phyloP scores from a whole-genome alignment of 2,329 filamentous ascomycete species.

The Aquanectria penicillioides region DNA sequence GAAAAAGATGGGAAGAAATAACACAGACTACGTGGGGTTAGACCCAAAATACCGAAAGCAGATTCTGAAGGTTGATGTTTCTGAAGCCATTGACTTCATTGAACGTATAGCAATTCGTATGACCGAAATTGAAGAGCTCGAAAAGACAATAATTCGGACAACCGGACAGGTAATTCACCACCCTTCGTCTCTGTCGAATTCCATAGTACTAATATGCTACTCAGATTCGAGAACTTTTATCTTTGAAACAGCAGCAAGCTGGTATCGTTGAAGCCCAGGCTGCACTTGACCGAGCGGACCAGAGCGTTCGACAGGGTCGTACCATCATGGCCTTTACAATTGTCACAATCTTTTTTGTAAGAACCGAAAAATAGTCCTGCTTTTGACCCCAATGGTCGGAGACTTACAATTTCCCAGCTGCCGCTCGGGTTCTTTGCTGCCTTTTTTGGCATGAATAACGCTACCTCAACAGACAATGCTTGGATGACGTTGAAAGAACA shows the following conservation, averaged over 20 bases:
- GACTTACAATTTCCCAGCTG: neutral
- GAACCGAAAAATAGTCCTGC: neutral
- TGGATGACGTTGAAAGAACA: conserved; percentile 3
- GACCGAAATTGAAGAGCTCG: neutral
- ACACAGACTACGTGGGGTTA: too few species aligned
- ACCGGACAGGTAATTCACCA: neutral
- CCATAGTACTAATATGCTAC: neutral
- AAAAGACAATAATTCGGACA: neutral
- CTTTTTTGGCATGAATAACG: neutral
- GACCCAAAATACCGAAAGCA: neutral
- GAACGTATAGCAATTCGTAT: neutral
- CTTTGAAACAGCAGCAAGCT: neutral
- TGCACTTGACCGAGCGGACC: neutral
- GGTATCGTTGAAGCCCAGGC: neutral
- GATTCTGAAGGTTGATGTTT: neutral
- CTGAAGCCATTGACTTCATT: neutral
- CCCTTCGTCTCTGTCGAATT: neutral
- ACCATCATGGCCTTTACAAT: conserved; percentile 5
- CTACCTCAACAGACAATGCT: neutral
- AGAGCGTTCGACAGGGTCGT: neutral
- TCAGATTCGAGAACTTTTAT: neutral
- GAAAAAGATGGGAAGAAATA: neutral
- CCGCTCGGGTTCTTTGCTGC: neutral
- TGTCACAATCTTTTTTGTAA: neutral
- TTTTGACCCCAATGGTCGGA: neutral